phyloP scores from a whole-genome alignment of 805 yeast genomes.

The Ogataea paradorogensis region DNA sequence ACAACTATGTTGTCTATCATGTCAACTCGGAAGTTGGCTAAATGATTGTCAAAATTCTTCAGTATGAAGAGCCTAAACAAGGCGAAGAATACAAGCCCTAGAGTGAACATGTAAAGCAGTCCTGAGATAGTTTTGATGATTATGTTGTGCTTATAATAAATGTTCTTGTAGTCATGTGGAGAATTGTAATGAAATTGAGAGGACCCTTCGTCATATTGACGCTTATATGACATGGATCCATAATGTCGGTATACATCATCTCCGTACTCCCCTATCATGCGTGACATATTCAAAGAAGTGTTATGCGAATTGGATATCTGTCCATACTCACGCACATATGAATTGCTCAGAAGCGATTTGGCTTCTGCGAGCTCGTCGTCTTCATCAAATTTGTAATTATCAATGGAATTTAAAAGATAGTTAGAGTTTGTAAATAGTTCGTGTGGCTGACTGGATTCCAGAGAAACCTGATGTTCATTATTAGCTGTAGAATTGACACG shows the following conservation, averaged over 20 bases:
- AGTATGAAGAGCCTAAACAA: constrained; percentile 23
- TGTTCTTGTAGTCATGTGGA: constrained; percentile 34
- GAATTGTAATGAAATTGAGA: constrained; percentile 25
- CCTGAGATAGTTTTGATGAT: constrained; percentile 18
- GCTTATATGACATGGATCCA: constrained; percentile 14
- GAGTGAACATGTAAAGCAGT: constrained; percentile 16
- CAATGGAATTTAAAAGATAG: constrained; percentile 17
- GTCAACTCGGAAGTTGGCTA: constrained; percentile 24
- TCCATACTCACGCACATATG: neutral
- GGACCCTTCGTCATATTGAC: constrained; percentile 15
- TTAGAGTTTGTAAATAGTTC: constrained; percentile 4
- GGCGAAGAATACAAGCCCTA: constrained; percentile 8
- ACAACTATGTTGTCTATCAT: constrained; percentile 30
- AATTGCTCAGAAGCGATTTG: constrained; percentile 23
- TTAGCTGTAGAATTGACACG: constrained; percentile 2
- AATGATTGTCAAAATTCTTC: constrained; percentile 28
- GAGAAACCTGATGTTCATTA: neutral
- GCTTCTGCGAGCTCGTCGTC: constrained; percentile 26
- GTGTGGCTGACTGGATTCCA: neutral
- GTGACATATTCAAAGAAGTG: neutral
- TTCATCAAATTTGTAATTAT: constrained; percentile 19
- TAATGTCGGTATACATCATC: constrained; percentile 12
- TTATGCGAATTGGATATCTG: neutral
- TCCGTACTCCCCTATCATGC: neutral
- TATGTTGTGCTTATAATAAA: constrained; percentile 26